Evolutionary conservation across 169 alveolate species (phyloP).

Genomic region (Eimeria acervulina): DNA sequence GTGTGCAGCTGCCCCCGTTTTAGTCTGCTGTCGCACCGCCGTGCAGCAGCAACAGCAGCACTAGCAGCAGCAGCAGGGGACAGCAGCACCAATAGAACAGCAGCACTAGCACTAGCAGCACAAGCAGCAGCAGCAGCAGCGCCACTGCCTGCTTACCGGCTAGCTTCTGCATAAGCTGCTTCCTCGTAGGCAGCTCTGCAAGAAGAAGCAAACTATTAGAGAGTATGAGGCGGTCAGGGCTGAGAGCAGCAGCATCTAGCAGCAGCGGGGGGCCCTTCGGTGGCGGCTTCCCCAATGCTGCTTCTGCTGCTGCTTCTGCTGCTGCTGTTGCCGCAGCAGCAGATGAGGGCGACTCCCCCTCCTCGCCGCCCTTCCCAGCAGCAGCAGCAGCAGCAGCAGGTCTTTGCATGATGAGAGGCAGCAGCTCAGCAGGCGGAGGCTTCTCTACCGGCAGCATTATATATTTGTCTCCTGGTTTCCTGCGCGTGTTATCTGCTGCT

Average conservation of each 20-base stretch:
- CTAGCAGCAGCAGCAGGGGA: not conserved
- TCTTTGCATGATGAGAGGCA: not conserved
- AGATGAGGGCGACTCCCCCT: not conserved
- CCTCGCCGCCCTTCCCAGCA: not conserved
- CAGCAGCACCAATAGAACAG: no score
- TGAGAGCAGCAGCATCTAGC: constrained; percentile 5
- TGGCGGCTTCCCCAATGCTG: not conserved
- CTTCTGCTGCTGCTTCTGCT: constrained; percentile 52
- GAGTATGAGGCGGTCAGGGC: constrained; percentile 22
- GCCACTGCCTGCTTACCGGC: not conserved
- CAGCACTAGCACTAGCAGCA: not conserved
- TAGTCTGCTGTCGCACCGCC: not conserved
- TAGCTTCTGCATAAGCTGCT: not conserved
- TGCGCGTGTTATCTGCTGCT: not conserved
- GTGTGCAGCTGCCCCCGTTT: not conserved
- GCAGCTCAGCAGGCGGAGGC: not conserved
- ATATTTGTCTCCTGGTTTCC: constrained; percentile 29
- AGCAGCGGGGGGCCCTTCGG: not conserved
- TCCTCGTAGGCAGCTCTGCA: not conserved
- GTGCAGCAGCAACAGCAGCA: not conserved
- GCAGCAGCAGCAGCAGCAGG: constrained; percentile 59
- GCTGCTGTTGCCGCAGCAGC: constrained; percentile 45
- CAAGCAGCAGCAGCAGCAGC: constrained; percentile 34
- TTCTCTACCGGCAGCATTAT: not conserved
- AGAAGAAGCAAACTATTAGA: not conserved